phyloP scores from a whole-genome alignment of 345 rosid species.

The Linum trigynum region DNA sequence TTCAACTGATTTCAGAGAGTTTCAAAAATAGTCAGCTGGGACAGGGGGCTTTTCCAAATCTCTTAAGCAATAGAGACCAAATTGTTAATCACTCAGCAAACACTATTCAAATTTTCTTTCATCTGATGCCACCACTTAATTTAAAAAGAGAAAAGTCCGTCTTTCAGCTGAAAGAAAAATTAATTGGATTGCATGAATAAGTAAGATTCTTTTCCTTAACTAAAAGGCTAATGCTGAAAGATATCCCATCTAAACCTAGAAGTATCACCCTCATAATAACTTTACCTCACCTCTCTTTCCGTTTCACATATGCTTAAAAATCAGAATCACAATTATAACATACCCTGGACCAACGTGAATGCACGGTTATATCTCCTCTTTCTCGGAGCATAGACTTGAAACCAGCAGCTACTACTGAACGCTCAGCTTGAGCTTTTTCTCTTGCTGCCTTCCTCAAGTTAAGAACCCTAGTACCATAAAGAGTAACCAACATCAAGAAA shows the following conservation, averaged over 20 bases:
- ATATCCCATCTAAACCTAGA: too few species aligned
- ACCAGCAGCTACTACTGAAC: constrained; percentile 54
- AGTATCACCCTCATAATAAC: too few species aligned
- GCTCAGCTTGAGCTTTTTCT: constrained; percentile 66
- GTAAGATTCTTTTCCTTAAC: neutral
- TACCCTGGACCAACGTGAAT: constrained; percentile 93
- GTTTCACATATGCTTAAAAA: neutral
- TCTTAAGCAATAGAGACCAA: neutral
- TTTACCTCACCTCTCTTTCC: too few species aligned
- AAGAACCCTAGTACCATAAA: constrained; percentile 46
- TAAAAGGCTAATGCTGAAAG: neutral
- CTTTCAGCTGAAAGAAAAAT: neutral
- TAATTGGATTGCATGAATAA: neutral
- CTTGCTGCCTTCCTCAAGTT: constrained; percentile 66
- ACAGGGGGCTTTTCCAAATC: neutral
- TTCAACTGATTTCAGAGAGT: neutral
- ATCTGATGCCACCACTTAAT: neutral
- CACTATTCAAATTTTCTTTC: too few species aligned
- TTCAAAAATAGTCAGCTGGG: neutral
- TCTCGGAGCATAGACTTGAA: constrained; percentile 82
- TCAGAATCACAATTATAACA: neutral
- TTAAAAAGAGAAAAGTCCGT: neutral
- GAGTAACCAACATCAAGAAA: neutral
- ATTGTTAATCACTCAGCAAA: neutral
- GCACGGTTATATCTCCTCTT: constrained; percentile 48